These are phyloP conservation scores for Colletotrichum sp. DNA, from an alignment of 2,329 filamentous ascomycete genomes.

Conservation along the genomic window DNA sequence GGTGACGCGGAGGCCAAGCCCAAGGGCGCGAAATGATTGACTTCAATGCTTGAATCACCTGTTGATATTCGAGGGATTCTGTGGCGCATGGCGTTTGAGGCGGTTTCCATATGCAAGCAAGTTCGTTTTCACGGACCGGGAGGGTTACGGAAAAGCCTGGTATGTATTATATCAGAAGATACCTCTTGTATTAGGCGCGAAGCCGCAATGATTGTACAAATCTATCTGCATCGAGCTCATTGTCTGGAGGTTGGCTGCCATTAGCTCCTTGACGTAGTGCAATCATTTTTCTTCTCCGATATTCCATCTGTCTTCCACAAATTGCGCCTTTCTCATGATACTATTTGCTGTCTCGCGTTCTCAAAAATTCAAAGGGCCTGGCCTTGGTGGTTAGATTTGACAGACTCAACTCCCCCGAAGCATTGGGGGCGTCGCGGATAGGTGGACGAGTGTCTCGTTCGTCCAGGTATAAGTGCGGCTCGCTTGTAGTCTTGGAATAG, in stretches of 20 bases:
- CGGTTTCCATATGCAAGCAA: constrained; percentile 30
- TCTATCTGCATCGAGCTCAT: neutral
- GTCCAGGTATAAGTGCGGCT: neutral
- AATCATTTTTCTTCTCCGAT: neutral
- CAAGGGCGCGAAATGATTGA: constrained; percentile 71
- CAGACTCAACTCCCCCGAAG: neutral
- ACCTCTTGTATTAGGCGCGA: constrained; percentile 11
- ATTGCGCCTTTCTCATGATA: neutral
- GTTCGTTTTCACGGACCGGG: constrained; percentile 30
- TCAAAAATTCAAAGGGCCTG: neutral
- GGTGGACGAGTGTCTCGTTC: neutral
- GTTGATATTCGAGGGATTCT: constrained; percentile 22
- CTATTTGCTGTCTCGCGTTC: neutral
- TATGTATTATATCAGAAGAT: constrained; percentile 20
- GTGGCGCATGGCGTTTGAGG: constrained; percentile 24
- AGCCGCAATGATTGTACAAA: neutral
- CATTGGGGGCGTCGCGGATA: neutral
- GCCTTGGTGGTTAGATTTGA: neutral
- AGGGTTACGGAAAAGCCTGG: constrained; percentile 20
- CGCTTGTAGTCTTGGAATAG: neutral
- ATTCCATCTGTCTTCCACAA: neutral
- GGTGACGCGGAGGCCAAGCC: constrained; percentile 87
- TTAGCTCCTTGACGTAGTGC: neutral
- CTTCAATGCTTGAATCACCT: neutral
- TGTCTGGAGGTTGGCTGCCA: neutral